phyloP scores from a whole-genome alignment of 768 basidiomycete species.

The Xerocomellus intermedius region DNA sequence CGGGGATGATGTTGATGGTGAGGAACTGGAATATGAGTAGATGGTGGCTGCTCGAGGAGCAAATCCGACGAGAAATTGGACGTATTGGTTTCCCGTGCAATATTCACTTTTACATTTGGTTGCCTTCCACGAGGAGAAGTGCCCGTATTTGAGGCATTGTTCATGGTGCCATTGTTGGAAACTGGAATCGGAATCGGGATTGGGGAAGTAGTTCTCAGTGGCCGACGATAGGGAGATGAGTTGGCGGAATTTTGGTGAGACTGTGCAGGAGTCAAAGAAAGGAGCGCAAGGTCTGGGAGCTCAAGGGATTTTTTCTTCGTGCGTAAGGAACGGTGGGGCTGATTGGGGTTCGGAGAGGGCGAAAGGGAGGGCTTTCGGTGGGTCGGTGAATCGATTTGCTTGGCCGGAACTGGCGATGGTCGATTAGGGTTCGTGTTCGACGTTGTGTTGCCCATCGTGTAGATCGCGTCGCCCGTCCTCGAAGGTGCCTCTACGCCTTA shows the following conservation, averaged over 20 bases:
- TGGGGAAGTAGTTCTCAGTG: conserved; percentile 43
- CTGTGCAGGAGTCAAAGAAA: conserved; percentile 44
- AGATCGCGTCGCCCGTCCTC: conserved; percentile 20
- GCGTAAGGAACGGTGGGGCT: conserved; percentile 59
- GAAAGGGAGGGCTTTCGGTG: conserved; percentile 30
- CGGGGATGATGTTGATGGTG: conserved; percentile 31
- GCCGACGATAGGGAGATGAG: conserved; percentile 42
- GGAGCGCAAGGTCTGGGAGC: conserved; percentile 66
- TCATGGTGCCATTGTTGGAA: conserved; percentile 38
- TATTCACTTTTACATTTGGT: conserved; percentile 29
- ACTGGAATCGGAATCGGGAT: conserved; percentile 47
- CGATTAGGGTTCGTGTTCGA: conserved; percentile 31
- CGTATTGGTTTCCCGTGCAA: conserved; percentile 25
- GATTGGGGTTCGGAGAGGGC: conserved; percentile 40
- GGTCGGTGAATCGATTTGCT: conserved; percentile 26
- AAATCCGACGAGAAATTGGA: conserved; percentile 39
- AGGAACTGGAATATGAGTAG: conserved; percentile 42
- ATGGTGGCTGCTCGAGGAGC: conserved; percentile 42
- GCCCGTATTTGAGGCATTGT: conserved; percentile 35
- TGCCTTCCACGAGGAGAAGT: conserved; percentile 37
- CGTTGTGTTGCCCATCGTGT: conserved; percentile 35
- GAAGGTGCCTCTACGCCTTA: conserved; percentile 9
- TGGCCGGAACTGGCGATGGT: conserved; percentile 23
- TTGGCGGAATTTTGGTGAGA: conserved; percentile 37
- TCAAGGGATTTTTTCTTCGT: conserved; percentile 73